A percentile compares a stretch with the other conserved stretches of the same genome.
Conservation (phyloP, 2,329 filamentous ascomycete species). For the Cytospora leucostoma region DNA sequence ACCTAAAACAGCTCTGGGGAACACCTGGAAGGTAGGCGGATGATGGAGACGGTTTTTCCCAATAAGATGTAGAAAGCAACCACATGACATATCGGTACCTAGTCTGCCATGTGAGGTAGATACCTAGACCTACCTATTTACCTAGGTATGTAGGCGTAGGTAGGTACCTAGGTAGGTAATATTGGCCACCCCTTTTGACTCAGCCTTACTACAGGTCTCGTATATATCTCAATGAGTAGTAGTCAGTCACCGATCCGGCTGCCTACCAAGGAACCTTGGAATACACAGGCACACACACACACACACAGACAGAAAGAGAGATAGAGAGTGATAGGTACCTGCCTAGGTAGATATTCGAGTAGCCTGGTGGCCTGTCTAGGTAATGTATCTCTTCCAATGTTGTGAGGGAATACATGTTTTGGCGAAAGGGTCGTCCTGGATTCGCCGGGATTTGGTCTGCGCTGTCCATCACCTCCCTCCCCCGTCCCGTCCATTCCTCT, state of each 20-base stretch:
- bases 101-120: too few species aligned
- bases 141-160: too few species aligned
- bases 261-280: too few species aligned
- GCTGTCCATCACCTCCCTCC: not conserved
- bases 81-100: too few species aligned
- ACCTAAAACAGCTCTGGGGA: constrained; percentile 14
- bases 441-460: not conserved
- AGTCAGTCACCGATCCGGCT: not conserved
- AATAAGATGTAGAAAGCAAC: not conserved
- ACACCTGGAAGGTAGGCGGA: constrained; percentile 8
- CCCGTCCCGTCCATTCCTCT: not conserved
- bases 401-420: not conserved
- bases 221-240: not conserved
- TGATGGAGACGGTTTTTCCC: not conserved
- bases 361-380: too few species aligned
- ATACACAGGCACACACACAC: too few species aligned
- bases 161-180: not conserved
- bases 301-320: not conserved
- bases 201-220: not conserved
- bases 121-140: too few species aligned
- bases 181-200: not conserved
- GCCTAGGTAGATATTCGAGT: too few species aligned
- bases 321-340: too few species aligned
- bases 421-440: not conserved
- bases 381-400: not conserved